A percentile compares a stretch with the other conserved stretches of the same genome.
Conservation (phyloP, 1,284 basidiomycete species). For the Rugosomyces carneus region DNA sequence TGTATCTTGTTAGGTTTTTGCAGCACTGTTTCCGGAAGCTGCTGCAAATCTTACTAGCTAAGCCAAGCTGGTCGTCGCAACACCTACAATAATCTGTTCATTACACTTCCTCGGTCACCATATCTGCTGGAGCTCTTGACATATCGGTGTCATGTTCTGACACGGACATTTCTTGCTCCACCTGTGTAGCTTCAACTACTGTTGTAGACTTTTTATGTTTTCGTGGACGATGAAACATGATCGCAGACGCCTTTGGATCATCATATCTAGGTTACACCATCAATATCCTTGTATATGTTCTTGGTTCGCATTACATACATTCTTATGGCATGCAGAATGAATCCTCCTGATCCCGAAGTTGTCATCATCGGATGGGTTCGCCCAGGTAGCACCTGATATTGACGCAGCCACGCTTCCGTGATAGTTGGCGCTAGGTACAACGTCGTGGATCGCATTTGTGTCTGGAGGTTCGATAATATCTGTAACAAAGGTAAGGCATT, state of each 20-base stretch:
- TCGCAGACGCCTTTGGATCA: constrained; percentile 55
- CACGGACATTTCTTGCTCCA: neutral
- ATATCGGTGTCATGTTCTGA: constrained; percentile 4
- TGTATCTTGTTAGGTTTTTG: constrained; percentile 42
- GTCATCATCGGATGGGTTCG: constrained; percentile 96
- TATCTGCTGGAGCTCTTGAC: constrained; percentile 11
- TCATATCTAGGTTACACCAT: constrained; percentile 44
- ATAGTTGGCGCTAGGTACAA: constrained; percentile 77
- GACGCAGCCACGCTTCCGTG: constrained; percentile 85
- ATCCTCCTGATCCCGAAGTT: constrained; percentile 86
- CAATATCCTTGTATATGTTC: no score
- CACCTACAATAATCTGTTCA: neutral
- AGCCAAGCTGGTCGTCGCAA: neutral
- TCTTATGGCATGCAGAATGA: constrained; percentile 78
- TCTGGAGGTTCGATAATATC: constrained; percentile 75
- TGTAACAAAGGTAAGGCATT: constrained; percentile 20
- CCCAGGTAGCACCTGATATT: constrained; percentile 91
- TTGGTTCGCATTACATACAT: constrained; percentile 45
- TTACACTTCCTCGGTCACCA: constrained; percentile 8
- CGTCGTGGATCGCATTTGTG: constrained; percentile 60
- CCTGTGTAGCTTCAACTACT: constrained; percentile 8
- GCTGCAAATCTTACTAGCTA: constrained; percentile 6
- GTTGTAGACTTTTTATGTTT: constrained; percentile 22
- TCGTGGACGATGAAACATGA: constrained; percentile 25
- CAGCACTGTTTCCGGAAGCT: constrained; percentile 56